phyloP scores from a whole-genome alignment of 2,329 filamentous ascomycete genomes.

The Coniochaeta sp. region DNA sequence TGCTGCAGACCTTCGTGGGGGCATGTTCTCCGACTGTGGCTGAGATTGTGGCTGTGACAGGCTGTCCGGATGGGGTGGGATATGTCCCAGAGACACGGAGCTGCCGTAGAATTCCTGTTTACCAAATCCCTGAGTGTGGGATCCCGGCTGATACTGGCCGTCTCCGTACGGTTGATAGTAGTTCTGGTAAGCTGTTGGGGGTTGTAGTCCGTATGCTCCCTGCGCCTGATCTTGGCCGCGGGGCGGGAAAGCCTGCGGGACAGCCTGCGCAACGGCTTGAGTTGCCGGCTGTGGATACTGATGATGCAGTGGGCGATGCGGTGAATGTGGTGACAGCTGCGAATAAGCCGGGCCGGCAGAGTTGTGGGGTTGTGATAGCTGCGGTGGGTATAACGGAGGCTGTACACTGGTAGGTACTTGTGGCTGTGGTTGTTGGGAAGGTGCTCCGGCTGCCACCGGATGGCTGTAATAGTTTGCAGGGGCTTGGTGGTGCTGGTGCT shows the following conservation, averaged over 20 bases:
- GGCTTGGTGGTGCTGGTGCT: slow-evolving; percentile 14
- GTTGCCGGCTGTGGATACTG: slow-evolving; percentile 5
- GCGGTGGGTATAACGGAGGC: slow-evolving; percentile 5
- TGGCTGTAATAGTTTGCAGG: slow-evolving; percentile 9
- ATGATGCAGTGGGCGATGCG: slow-evolving; percentile 7
- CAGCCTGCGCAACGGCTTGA: neutral
- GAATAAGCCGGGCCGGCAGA: neutral
- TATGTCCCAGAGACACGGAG: neutral
- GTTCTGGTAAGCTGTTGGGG: slow-evolving; percentile 3
- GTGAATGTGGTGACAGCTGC: slow-evolving; percentile 3
- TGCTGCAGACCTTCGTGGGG: slow-evolving; percentile 28
- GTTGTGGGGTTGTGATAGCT: slow-evolving; percentile 2
- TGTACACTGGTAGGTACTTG: slow-evolving; percentile 12
- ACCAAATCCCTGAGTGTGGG: neutral
- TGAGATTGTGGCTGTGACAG: slow-evolving; percentile 4
- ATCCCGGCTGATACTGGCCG: neutral
- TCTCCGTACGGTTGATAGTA: slow-evolving; percentile 2
- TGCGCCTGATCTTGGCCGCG: neutral
- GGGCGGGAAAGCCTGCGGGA: neutral
- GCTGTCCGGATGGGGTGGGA: neutral
- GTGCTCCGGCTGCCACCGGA: slow-evolving; percentile 6
- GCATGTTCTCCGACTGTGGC: slow-evolving; percentile 21
- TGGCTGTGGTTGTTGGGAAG: slow-evolving; percentile 16
- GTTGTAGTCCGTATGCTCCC: slow-evolving; percentile 6
- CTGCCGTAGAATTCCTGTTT: neutral